Evolutionary conservation across 2,329 filamentous ascomycete species (phyloP).

Genomic region (Endothia cerciana): DNA sequence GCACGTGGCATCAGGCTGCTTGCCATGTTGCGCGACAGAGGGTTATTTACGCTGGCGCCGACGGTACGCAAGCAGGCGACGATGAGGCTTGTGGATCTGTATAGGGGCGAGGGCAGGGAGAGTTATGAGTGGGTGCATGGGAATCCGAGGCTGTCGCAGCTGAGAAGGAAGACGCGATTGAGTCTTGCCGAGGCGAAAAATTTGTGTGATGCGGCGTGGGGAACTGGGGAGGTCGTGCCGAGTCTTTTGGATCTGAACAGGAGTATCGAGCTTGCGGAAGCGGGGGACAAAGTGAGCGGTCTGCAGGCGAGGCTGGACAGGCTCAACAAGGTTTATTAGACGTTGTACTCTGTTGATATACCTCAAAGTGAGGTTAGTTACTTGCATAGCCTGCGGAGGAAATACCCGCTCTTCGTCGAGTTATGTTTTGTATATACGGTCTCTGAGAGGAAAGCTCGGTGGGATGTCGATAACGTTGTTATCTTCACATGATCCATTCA

Average conservation of each 20-base stretch:
- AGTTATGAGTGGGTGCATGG: conserved; percentile 30
- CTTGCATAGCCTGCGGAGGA: background rate
- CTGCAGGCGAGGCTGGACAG: conserved; percentile 21
- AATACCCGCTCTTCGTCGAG: conserved; percentile 7
- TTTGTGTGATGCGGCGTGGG: conserved; percentile 45
- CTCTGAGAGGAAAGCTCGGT: background rate
- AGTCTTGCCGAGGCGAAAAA: conserved; percentile 40
- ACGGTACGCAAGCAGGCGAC: conserved; percentile 36
- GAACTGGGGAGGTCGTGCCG: conserved; percentile 37
- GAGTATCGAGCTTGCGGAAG: conserved; percentile 33
- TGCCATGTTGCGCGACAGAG: conserved; percentile 38
- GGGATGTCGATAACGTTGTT: background rate
- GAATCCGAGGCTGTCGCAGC: conserved; percentile 18
- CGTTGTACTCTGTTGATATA: background rate
- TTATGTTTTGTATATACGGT: background rate
- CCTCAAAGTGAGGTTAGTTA: background rate
- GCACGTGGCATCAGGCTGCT: conserved; percentile 41
- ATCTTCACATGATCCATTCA: background rate
- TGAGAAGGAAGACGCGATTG: conserved; percentile 35
- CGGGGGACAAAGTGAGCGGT: conserved; percentile 25
- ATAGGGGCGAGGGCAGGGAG: conserved; percentile 34
- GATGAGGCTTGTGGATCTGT: conserved; percentile 40
- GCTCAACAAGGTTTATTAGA: background rate
- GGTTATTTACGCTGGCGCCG: conserved; percentile 34
- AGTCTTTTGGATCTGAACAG: conserved; percentile 34